Evolutionary conservation across 2,329 filamentous ascomycete species (phyloP), one percentile per base, ranked within the genome.

Genomic region (Triangularia verruculosa): DNA sequence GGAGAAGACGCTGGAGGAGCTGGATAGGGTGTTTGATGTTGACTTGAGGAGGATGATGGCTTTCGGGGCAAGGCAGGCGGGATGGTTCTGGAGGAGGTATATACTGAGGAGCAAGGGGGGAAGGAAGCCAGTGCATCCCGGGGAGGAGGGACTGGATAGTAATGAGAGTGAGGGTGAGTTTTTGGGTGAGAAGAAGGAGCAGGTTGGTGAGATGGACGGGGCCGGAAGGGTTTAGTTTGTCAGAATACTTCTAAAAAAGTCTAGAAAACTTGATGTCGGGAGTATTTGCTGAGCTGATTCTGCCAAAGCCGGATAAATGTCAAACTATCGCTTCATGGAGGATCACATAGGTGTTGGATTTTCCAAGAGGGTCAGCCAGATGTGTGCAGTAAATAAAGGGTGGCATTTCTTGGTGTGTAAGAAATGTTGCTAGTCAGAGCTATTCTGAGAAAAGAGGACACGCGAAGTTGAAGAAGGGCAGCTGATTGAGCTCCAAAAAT

Each of bases 1-100:
- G 70, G 72, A 73, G 62, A 73, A 73, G 67, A 77, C 76, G 17
- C 73, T 78, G 51, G 76, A 78, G 68, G 76, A 78, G 64, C 72
- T 78, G 39, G 75, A 78, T 60, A 66, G 70, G 30, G 75, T 78
- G 25, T 78, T 77, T 61, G 69, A 69, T 20, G 74, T 75, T 7
- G 67, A 72, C 2, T 43, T 74, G 34, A 60, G 64, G 25, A 63
- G 61, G 24, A 66, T 68, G 61, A 62, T 65, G 3, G 59, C 62
- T 32, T 71, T 68, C 43, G 73, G 72, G 1, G 62, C 32, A 4
- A 52, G 51, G 60, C 68, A 69, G 63, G 55, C 30, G 11, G 59
- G 25, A 27, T 67, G 52, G n/a, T 68, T 68, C 32, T 63, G 66
- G 66, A 28, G 55, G 30, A 52, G 62, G 34, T 59, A 56, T 43